Evolutionary conservation across 31 red algal genomes (phyloP).

Genomic region (Odonthalia washingtoniensis): DNA sequence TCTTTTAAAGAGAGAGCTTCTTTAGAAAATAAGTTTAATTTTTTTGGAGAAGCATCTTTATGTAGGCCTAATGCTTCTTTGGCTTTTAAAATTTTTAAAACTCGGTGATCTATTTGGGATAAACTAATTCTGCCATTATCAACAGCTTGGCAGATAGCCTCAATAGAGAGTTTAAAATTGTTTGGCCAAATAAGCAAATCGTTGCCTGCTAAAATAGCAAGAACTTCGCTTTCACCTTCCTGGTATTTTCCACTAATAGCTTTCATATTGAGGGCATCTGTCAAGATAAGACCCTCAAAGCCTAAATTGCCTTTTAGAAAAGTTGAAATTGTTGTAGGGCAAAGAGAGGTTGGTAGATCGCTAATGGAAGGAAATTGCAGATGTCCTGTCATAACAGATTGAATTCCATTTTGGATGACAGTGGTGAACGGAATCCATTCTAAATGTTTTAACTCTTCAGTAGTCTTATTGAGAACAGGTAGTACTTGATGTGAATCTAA

Average conservation of each 20-base stretch:
- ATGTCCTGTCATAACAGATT: slow-evolving; percentile 31
- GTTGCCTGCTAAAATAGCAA: slow-evolving; percentile 12
- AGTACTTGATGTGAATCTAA: slow-evolving; percentile 33
- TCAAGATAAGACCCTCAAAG: slow-evolving; percentile 31
- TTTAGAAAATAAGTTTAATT: too few relatives aligned
- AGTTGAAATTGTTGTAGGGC: background rate
- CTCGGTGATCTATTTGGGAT: background rate
- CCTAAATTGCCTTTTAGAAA: slow-evolving; percentile 17
- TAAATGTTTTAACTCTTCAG: background rate
- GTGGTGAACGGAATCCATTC: slow-evolving; percentile 19
- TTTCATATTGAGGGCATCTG: slow-evolving; percentile 39
- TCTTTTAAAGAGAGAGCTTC: too few relatives aligned
- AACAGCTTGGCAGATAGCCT: slow-evolving; percentile 5
- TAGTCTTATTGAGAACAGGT: slow-evolving; percentile 12
- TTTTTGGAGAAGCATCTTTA: slow-evolving; percentile 1
- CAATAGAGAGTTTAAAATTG: background rate
- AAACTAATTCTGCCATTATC: slow-evolving; percentile 4
- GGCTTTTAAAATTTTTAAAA: slow-evolving; percentile 10
- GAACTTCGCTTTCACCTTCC: background rate
- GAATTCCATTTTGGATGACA: background rate
- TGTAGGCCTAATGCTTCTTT: slow-evolving; percentile 9
- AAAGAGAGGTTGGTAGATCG: slow-evolving; percentile 22
- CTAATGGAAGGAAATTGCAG: background rate
- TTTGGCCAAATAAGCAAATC: background rate
- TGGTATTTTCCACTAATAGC: background rate